Evolutionary conservation across 768 basidiomycete genomes (phyloP).

Genomic region (Lanmaoa rubissima): DNA sequence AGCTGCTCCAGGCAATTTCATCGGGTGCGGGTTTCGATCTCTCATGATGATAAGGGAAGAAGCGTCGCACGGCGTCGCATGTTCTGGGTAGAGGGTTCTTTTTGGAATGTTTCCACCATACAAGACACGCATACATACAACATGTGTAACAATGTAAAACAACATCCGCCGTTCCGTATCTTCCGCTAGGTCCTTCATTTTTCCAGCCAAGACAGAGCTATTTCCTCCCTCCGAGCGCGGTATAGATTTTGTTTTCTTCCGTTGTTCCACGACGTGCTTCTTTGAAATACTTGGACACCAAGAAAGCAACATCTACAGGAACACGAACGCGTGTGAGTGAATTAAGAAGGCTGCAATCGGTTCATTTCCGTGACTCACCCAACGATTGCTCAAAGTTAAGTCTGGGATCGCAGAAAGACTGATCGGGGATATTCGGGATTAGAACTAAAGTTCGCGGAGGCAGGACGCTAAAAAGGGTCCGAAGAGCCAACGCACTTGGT

Average conservation of each 20-base stretch:
- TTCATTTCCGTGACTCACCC: constrained; percentile 48
- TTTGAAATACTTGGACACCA: constrained; percentile 79
- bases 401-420: constrained; percentile 94
- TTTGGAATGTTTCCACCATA: not conserved
- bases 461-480: not conserved
- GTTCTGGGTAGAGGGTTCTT: not conserved
- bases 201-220: not conserved
- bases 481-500: constrained; percentile 54
- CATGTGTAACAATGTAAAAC: constrained; percentile 7
- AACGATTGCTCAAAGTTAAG: constrained; percentile 93
- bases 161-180: not conserved
- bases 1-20: constrained; percentile 83
- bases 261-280: constrained; percentile 49
- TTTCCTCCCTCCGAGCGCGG: constrained; percentile 30
- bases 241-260: constrained; percentile 26
- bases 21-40: constrained; percentile 92
- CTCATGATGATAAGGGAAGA: constrained; percentile 53
- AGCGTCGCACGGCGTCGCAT: not conserved
- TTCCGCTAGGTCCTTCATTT: constrained; percentile 16
- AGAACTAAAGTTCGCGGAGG: not conserved
- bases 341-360: not conserved
- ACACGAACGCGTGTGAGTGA: not conserved
- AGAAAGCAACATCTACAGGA: constrained; percentile 74
- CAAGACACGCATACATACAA: not conserved
- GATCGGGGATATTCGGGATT: not conserved